These are phyloP conservation scores for Axilococcus clingmanii DNA, from an alignment of 139 green algal genomes.

Conservation along the genomic window DNA sequence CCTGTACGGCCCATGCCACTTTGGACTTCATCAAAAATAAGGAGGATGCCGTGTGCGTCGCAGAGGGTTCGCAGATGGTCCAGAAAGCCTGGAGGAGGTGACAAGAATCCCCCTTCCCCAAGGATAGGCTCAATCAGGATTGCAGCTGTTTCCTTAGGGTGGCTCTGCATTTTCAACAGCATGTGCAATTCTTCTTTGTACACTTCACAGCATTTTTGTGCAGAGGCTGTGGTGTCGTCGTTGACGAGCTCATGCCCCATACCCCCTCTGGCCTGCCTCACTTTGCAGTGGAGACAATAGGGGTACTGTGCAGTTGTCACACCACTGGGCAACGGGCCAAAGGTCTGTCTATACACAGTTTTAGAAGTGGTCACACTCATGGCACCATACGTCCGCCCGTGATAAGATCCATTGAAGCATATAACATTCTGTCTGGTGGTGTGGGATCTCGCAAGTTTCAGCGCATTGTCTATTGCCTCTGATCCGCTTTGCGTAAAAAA, in stretches of 20 bases:
- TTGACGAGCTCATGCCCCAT: slow-evolving; percentile 26
- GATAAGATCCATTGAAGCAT: slow-evolving; percentile 67
- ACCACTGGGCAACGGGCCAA: slow-evolving; percentile 60
- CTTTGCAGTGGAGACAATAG: slow-evolving; percentile 79
- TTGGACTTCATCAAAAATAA: slow-evolving; percentile 84
- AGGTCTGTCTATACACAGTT: slow-evolving; percentile 57
- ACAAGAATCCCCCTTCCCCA: slow-evolving; percentile 77
- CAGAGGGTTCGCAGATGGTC: slow-evolving; percentile 41
- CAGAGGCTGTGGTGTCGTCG: not conserved
- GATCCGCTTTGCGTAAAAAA: slow-evolving; percentile 61
- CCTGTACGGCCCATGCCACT: slow-evolving; percentile 59
- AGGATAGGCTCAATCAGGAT: slow-evolving; percentile 75
- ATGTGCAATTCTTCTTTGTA: slow-evolving; percentile 53
- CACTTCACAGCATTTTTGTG: slow-evolving; percentile 48
- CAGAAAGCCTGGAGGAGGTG: slow-evolving; percentile 65
- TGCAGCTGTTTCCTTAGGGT: slow-evolving; percentile 53
- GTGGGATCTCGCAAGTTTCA: slow-evolving; percentile 70
- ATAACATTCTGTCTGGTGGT: slow-evolving; percentile 70
- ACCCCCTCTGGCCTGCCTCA: slow-evolving; percentile 26
- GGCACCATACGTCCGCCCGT: slow-evolving; percentile 67
- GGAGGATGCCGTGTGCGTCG: slow-evolving; percentile 63
- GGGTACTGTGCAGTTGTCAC: slow-evolving; percentile 60
- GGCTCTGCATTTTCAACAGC: slow-evolving; percentile 57
- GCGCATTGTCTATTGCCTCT: slow-evolving; percentile 78
- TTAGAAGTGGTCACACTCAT: slow-evolving; percentile 77